These are phyloP conservation scores for Kwoniella botswanensis DNA, from an alignment of 768 basidiomycete genomes.

Conservation along the genomic window DNA sequence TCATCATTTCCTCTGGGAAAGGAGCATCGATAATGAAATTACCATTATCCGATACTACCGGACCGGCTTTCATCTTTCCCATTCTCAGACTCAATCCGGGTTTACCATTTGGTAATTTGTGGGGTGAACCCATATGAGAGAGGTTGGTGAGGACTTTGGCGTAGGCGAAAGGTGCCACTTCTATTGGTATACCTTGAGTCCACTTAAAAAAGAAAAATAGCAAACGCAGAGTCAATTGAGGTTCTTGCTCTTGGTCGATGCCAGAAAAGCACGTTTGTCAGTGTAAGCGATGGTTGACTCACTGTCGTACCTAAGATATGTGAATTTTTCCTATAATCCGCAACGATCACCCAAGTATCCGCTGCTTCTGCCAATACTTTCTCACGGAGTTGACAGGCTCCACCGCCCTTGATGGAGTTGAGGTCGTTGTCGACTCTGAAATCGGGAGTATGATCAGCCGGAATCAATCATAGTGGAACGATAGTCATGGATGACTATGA, in stretches of 20 bases:
- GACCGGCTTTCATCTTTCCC: slow-evolving; percentile 86
- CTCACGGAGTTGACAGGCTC: slow-evolving; percentile 93
- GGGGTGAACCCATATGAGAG: slow-evolving; percentile 58
- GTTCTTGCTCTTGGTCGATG: too few species aligned
- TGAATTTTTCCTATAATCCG: slow-evolving; percentile 94
- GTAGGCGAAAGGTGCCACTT: slow-evolving; percentile 96
- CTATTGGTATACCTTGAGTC: slow-evolving; percentile 86
- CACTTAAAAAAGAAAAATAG: slow-evolving; percentile 63
- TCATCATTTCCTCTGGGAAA: slow-evolving; percentile 72
- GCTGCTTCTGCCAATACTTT: slow-evolving; percentile 98
- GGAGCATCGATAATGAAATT: slow-evolving; percentile 98
- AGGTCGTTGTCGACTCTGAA: slow-evolving; percentile 79
- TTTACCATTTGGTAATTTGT: slow-evolving; percentile 43
- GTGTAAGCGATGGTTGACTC: slow-evolving; percentile 54
- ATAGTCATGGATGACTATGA: not conserved
- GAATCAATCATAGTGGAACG: not conserved
- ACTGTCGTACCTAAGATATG: slow-evolving; percentile 80
- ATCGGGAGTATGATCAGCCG: slow-evolving; percentile 14
- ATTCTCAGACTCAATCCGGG: slow-evolving; percentile 78
- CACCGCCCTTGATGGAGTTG: slow-evolving; percentile 96
- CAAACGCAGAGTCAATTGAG: not conserved
- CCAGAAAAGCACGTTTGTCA: too few species aligned
- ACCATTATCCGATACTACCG: slow-evolving; percentile 94
- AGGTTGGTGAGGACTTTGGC: slow-evolving; percentile 80
- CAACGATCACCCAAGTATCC: slow-evolving; percentile 86